Conservation (phyloP, 169 alveolate species). For the Sarcocystis neurona region DNA sequence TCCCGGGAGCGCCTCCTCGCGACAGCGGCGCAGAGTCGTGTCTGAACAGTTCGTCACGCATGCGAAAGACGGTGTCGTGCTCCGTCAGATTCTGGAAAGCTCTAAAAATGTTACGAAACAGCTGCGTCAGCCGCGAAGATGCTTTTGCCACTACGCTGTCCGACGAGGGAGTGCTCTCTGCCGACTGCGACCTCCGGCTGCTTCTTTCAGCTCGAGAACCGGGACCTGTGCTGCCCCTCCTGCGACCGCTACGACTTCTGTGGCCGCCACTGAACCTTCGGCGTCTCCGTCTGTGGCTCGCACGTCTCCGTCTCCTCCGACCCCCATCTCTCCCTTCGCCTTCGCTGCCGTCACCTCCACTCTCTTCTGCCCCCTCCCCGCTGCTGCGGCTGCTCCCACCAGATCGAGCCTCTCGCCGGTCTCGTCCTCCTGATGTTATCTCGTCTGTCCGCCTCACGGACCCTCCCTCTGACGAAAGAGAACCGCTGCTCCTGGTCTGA, state of each 20-base stretch:
- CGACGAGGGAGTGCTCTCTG: not conserved
- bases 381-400: too few species aligned
- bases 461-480: too few species aligned
- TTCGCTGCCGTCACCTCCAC: not conserved
- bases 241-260: not conserved
- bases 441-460: too few species aligned
- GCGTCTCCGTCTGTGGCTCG: not conserved
- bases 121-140: not conserved
- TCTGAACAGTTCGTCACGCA: not conserved
- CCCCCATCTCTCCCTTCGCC: not conserved
- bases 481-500: too few species aligned
- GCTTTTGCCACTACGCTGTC: not conserved
- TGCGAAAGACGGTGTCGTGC: conserved; percentile 27
- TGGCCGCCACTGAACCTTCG: not conserved
- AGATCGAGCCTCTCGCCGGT: too few species aligned
- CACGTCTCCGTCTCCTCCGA: not conserved
- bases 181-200: too few species aligned
- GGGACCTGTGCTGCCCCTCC: too few species aligned
- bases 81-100: conserved; percentile 17
- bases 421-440: too few species aligned
- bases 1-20: not conserved
- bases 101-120: not conserved
- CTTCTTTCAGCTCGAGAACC: too few species aligned
- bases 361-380: not conserved
- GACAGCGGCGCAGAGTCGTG: not conserved